phyloP scores from a whole-genome alignment of 208 protist species.

The Chromosphaera perkinsii region DNA sequence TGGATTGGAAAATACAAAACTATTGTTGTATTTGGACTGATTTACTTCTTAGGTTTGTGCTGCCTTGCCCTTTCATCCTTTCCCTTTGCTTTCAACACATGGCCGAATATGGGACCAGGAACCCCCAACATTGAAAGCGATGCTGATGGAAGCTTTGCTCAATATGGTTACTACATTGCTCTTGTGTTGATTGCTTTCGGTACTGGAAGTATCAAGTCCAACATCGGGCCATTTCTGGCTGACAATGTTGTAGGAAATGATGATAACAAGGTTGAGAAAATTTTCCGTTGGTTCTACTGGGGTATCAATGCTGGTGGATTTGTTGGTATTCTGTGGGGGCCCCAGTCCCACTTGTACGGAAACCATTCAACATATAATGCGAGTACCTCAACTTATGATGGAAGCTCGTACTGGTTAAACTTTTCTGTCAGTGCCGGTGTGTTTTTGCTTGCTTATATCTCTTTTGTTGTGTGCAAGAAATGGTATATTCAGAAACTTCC shows the following conservation, averaged over 20 bases:
- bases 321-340: not conserved
- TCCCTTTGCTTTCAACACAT: not conserved
- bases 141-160: not conserved
- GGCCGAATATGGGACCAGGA: too few species aligned
- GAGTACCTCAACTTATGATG: too few species aligned
- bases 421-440: too few species aligned
- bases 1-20: not conserved
- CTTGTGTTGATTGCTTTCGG: not conserved
- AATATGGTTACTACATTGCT: not conserved
- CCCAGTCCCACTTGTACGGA: too few species aligned
- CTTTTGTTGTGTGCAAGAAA: too few species aligned
- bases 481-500: too few species aligned
- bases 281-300: not conserved
- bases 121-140: too few species aligned
- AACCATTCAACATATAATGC: too few species aligned
- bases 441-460: too few species aligned
- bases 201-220: not conserved
- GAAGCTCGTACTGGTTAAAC: too few species aligned
- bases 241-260: not conserved
- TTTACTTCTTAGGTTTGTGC: not conserved
- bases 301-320: not conserved
- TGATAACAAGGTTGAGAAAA: conserved; percentile 5
- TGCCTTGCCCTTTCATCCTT: not conserved
- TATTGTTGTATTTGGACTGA: not conserved
- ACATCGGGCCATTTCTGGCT: not conserved